Base-by-base conservation (phyloP, 768 basidiomycete species). In the Cystofilobasidium bisporidii region DNA sequence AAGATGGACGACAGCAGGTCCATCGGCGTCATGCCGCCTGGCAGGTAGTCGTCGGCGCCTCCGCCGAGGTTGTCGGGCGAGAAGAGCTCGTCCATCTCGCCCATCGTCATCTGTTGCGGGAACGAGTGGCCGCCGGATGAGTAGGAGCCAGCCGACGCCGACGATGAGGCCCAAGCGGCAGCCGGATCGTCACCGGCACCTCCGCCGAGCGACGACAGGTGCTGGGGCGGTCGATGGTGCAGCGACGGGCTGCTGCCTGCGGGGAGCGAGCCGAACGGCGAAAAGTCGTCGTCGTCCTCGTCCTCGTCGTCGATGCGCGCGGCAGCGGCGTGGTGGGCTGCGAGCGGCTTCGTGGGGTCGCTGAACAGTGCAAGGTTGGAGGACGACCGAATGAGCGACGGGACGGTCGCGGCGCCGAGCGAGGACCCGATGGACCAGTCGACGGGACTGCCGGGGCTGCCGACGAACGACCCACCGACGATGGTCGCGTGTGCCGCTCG, bases 1-100 rank as follows among this genome's bases (percentile, higher is more conserved):
- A 99, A 99, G 45, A 99, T 89, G 50, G 89, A 91, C 74, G 84
- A 85, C 24, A 99, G 86, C 50, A 97, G 91, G 73, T 99, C 96
- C 73, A 99, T 87, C 0, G 96, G 96, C 0, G 94, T 94, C 91
- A 99, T 73, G 58, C 66, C 55, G 64, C 50, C 30, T 22, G 24
- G 41, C 41, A n/a, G 22, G 26, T 60, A 66, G 62, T 40, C 59
- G 18, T 65, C 68, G 53, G 36, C 69, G 58, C 43, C 62, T 64
- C 60, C 64, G 65, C 48, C 64, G 26, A 48, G 47, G 22, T 48
- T 24, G 10, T 14, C 47, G 15, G 47, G 22, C 47, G 47, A 48
- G 22, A 48, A 67, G 28, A 22, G 55, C 71, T 15, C 56, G 60
- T 40, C 63, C 65, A 33, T 56, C 64, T 33, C 24, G 55, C 65